Percentiles rank a stretch among this genome's conserved stretches.
phyloP scores from a whole-genome alignment of 257 asterid species.

The Linaria vulgaris region DNA sequence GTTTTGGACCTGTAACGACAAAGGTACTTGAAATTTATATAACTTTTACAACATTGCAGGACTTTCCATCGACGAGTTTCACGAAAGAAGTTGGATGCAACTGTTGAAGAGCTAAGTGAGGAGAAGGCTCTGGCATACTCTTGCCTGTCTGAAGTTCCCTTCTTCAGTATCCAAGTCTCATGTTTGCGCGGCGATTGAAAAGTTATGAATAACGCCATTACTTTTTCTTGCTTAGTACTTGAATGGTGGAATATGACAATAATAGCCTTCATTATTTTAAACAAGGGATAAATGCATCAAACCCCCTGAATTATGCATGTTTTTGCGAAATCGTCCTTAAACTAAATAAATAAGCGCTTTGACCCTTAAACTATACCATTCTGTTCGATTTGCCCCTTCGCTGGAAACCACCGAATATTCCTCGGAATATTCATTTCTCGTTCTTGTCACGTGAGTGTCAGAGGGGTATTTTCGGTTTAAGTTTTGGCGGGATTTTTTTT shows the following conservation, averaged over 20 bases:
- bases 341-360: too few relatives aligned
- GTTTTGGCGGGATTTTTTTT: too few relatives aligned
- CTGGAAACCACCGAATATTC: too few relatives aligned
- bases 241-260: constrained; percentile 24
- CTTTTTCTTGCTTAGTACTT: constrained; percentile 12
- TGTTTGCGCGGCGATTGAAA: constrained; percentile 12
- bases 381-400: too few relatives aligned
- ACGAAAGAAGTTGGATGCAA: constrained; percentile 74
- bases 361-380: too few relatives aligned
- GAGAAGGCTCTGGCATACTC: constrained; percentile 90
- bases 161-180: neutral
- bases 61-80: constrained; percentile 79
- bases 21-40: too few relatives aligned
- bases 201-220: constrained; percentile 39
- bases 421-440: too few relatives aligned
- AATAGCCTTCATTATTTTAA: neutral
- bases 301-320: too few relatives aligned
- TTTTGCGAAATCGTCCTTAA: too few relatives aligned
- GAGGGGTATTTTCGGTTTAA: too few relatives aligned
- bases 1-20: too few relatives aligned
- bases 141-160: constrained; percentile 51
- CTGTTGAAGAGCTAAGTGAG: constrained; percentile 81
- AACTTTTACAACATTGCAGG: constrained; percentile 36
- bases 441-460: too few relatives aligned
- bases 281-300: neutral